phyloP scores from a whole-genome alignment of 116 monocot species.

The Iris pallida region DNA sequence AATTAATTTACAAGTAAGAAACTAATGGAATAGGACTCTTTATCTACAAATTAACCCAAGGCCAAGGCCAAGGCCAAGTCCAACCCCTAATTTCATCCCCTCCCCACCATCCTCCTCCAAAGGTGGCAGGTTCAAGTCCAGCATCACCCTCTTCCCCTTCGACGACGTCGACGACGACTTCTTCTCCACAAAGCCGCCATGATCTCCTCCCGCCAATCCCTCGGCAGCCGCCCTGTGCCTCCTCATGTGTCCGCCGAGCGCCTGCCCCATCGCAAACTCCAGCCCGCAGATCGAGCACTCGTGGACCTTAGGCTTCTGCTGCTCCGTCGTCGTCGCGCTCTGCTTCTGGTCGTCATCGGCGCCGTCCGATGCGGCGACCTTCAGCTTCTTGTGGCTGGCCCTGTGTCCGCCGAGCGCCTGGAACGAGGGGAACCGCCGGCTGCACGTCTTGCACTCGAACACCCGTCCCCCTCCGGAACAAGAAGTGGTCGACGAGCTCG shows the following conservation, averaged over 20 bases:
- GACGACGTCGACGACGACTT: neutral
- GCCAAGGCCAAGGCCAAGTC: neutral
- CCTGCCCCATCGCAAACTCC: conserved; percentile 26
- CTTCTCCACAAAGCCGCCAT: neutral
- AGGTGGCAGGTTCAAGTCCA: conserved; percentile 23
- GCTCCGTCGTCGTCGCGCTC: neutral
- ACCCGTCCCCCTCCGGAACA: neutral
- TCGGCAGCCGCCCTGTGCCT: conserved; percentile 3
- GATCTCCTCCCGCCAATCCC: neutral
- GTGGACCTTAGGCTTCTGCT: conserved; percentile 7
- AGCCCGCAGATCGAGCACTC: conserved; percentile 28
- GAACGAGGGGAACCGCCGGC: conserved; percentile 39
- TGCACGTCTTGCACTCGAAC: conserved; percentile 59
- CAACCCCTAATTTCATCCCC: neutral
- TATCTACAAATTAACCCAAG: neutral
- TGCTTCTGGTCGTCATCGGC: neutral
- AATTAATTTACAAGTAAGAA: too few species aligned
- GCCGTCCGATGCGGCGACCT: neutral
- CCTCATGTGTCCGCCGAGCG: conserved; percentile 23
- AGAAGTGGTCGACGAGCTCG: too few species aligned
- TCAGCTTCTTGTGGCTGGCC: conserved; percentile 40
- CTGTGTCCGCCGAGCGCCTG: conserved; percentile 60
- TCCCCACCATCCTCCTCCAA: conserved; percentile 7
- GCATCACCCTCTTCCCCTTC: conserved; percentile 7
- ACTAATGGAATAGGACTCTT: too few species aligned